These are phyloP conservation scores for Quercus lobata DNA, from an alignment of 331 rosid genomes.

Conservation along the genomic window DNA sequence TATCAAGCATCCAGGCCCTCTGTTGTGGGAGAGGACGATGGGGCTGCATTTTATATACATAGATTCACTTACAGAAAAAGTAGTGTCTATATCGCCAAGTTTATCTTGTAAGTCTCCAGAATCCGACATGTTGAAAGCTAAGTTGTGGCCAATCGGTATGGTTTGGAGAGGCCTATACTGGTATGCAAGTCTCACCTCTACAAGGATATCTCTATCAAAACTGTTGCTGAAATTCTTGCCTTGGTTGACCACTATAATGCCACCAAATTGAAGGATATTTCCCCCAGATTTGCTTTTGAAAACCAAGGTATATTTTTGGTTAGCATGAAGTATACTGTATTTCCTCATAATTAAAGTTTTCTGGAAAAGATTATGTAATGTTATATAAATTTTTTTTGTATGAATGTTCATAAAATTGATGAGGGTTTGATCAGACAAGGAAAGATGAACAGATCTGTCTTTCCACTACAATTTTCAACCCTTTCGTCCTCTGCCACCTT, in stretches of 20 bases:
- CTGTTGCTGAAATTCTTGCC: constrained; percentile 56
- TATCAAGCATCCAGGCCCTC: no score
- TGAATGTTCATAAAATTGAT: no score
- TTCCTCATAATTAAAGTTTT: no score
- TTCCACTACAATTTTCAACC: no score
- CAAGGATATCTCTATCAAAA: constrained; percentile 53
- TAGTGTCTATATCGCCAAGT: constrained; percentile 32
- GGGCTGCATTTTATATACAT: constrained; percentile 65
- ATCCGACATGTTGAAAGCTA: constrained; percentile 48
- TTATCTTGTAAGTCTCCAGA: constrained; percentile 31
- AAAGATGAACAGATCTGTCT: no score
- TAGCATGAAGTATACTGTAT: no score
- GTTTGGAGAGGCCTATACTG: constrained; percentile 59
- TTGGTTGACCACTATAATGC: constrained; percentile 67
- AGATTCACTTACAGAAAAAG: constrained; percentile 60
- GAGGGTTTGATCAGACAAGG: no score
- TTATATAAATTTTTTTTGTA: no score
- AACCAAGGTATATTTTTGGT: no score
- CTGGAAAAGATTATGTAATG: no score
- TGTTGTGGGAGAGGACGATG: no score
- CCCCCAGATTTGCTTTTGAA: constrained; percentile 23
- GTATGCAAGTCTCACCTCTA: constrained; percentile 70
- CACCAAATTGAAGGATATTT: constrained; percentile 51
- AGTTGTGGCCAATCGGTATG: constrained; percentile 56
- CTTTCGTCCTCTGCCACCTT: no score